These are phyloP conservation scores for Hypholoma sublateritium DNA, from an alignment of 768 basidiomycete species.

Conservation along the genomic window DNA sequence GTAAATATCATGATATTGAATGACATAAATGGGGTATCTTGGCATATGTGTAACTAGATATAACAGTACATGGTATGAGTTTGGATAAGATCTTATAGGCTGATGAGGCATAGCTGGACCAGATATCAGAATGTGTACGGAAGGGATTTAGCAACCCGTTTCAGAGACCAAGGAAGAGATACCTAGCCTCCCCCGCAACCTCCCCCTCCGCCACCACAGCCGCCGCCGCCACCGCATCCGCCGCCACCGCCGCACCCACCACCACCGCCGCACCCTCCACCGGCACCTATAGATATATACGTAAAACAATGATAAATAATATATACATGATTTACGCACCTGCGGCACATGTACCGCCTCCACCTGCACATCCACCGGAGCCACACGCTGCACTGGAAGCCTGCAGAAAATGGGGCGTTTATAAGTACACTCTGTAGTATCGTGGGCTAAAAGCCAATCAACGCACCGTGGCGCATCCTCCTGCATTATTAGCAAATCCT, in stretches of 20 bases:
- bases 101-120: too few species aligned
- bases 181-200: not conserved
- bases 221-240: constrained; percentile 12
- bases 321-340: not conserved
- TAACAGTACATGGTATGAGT: too few species aligned
- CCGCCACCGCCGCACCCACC: constrained; percentile 11
- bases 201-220: constrained; percentile 3
- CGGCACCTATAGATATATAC: constrained; percentile 10
- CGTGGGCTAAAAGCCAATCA: not conserved
- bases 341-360: not conserved
- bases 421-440: too few species aligned
- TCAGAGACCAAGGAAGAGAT: not conserved
- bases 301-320: not conserved
- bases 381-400: constrained; percentile 4
- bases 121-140: too few species aligned
- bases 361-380: constrained; percentile 7
- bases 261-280: constrained; percentile 12
- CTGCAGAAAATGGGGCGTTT: not conserved
- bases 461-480: constrained; percentile 4
- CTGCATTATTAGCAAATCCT: constrained; percentile 11
- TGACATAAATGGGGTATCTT: too few species aligned
- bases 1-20: too few species aligned
- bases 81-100: too few species aligned
- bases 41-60: too few species aligned
- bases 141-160: too few species aligned